Evolutionary conservation across 371 early-diverging fungal species (phyloP).

Genomic region (Apophysomyces sp.): DNA sequence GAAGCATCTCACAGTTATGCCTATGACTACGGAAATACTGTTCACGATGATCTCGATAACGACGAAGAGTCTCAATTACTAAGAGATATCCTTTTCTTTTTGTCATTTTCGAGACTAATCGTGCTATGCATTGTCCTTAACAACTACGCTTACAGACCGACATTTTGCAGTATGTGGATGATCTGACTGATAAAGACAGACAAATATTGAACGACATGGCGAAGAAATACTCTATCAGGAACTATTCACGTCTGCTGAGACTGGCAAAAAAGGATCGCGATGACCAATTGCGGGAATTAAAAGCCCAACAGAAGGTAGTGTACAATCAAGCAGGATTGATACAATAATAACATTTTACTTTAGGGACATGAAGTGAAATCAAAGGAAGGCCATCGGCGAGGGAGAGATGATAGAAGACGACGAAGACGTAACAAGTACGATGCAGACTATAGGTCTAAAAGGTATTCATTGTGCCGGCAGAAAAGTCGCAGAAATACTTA

Average conservation of each 20-base stretch:
- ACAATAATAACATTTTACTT: background rate
- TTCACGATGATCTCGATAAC: conserved; percentile 10
- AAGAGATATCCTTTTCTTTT: conserved; percentile 42
- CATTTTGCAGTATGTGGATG: conserved; percentile 47
- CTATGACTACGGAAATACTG: conserved; percentile 41
- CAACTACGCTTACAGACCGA: conserved; percentile 33
- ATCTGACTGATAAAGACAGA: conserved; percentile 42
- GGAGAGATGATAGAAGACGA: conserved; percentile 4
- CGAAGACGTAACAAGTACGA: conserved; percentile 8
- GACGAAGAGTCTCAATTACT: conserved; percentile 36
- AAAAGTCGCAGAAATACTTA: background rate
- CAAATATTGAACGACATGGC: conserved; percentile 44
- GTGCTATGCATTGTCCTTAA: conserved; percentile 12
- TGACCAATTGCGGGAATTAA: conserved; percentile 33
- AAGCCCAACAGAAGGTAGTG: conserved; percentile 18
- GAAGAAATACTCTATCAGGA: conserved; percentile 40
- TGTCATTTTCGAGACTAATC: background rate
- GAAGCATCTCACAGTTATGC: conserved; percentile 17
- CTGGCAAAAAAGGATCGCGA: conserved; percentile 48
- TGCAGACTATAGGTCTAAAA: conserved; percentile 1
- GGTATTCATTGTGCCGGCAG: conserved; percentile 1
- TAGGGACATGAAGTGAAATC: conserved; percentile 4
- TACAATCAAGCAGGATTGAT: background rate
- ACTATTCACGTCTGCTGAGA: conserved; percentile 41
- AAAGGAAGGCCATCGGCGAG: conserved; percentile 7